Evolutionary conservation across 805 yeast genomes (phyloP), one percentile per base, ranked within the genome.

Genomic region (Candida ipomoeae): DNA sequence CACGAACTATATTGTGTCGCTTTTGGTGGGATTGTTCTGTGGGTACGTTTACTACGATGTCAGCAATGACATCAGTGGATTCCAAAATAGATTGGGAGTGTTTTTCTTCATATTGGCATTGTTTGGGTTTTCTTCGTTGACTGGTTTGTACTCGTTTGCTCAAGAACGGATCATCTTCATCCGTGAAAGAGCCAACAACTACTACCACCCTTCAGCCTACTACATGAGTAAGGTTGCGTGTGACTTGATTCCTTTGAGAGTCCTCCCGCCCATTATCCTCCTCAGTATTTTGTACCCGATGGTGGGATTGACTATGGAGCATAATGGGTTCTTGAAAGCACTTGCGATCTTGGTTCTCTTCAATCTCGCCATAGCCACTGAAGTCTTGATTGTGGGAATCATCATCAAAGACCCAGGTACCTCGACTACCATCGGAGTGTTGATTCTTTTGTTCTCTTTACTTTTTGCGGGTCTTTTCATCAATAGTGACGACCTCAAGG

Each of bases 391-490:
- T 50, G 84, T 94, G 56, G 99, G 98, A 7, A 89, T 94, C 11
- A 64, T 92, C 17, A 78, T 92, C 48, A 83, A 86, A 58, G 97
- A 92, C 60, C 85, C 96, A 20, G 95, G 96, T 32, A 91, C 94
- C 34, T 96, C 98, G 0, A 89, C 95, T 1, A 81, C 94, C 75
- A 69, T 87, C 31, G 96, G 96, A 34, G 95, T 90, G 5, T 71
- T 94, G 60, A 82, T 90, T 5, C 74, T 91, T 61, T 72, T 94
- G 47, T 90, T 92, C 57, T 89, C 96, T 3, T 72, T 94, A 52
- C 72, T 94, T 49, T 94, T 94, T 74, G 96, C 98, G 1, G 99
- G 99, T 0, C 74, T 94, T 52, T 94, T 94, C 64, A 82, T 94
- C 62, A 92, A 92, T 65, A 89, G 90, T 49, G 89, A 88, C 44